These are phyloP conservation scores for Amanita jacksonii DNA, from an alignment of 768 basidiomycete species.

Conservation along the genomic window DNA sequence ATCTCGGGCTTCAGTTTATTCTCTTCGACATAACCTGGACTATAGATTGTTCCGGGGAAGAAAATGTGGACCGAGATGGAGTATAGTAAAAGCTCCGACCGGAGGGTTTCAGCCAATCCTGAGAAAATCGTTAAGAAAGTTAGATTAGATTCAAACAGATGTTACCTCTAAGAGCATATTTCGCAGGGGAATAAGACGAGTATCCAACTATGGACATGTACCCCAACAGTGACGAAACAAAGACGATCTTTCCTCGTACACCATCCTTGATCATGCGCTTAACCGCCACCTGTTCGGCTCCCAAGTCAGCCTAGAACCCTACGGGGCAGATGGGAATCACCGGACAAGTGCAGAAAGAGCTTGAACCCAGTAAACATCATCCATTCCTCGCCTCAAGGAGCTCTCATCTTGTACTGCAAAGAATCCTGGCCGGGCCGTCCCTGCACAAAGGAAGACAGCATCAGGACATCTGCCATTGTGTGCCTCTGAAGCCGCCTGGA, in stretches of 20 bases:
- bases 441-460: conserved; percentile 74
- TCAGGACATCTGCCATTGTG: conserved; percentile 59
- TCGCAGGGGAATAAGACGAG: conserved; percentile 71
- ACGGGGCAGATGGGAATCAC: conserved; percentile 8
- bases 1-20: conserved; percentile 70
- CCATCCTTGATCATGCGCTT: conserved; percentile 54
- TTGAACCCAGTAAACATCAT: conserved; percentile 38
- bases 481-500: conserved; percentile 47
- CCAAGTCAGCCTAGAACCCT: background rate
- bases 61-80: conserved; percentile 71
- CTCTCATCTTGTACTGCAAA: conserved; percentile 61
- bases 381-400: conserved; percentile 41
- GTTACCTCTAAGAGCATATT: conserved; percentile 77
- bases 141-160: background rate
- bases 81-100: conserved; percentile 72
- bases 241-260: conserved; percentile 58
- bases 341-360: conserved; percentile 49
- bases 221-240: conserved; percentile 67
- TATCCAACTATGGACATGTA: conserved; percentile 75
- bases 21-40: conserved; percentile 69
- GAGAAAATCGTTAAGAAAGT: background rate
- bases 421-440: conserved; percentile 59
- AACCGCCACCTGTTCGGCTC: conserved; percentile 43
- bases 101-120: conserved; percentile 81
- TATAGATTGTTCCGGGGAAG: conserved; percentile 75